Conservation (phyloP, 768 basidiomycete species). For the Mycena crocata region DNA sequence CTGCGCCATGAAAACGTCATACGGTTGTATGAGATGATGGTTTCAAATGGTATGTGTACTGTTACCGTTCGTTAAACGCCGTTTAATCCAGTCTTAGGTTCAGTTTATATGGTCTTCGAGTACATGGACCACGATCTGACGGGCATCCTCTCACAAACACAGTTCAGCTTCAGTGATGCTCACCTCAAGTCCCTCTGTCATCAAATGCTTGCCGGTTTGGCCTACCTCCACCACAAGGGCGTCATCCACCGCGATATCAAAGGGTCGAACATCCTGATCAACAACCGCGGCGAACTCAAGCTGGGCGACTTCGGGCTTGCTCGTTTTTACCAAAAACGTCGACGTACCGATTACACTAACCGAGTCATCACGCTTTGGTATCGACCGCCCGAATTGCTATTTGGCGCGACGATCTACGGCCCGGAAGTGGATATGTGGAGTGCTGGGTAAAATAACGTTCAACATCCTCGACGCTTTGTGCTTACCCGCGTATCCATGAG, state of each 20-base stretch:
- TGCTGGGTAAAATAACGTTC: constrained; percentile 74
- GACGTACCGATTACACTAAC: constrained; percentile 97
- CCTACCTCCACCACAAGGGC: constrained; percentile 94
- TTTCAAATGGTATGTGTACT: constrained; percentile 81
- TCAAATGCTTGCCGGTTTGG: constrained; percentile 95
- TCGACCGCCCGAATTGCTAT: constrained; percentile 92
- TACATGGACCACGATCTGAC: constrained; percentile 99
- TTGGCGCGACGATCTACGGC: constrained; percentile 96
- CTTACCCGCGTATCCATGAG: constrained; percentile 56
- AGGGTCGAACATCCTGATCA: constrained; percentile 96
- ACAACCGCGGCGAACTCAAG: constrained; percentile 92
- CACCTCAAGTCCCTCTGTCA: constrained; percentile 95
- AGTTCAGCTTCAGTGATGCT: constrained; percentile 85
- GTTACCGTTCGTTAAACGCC: background rate
- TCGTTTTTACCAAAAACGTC: constrained; percentile 92
- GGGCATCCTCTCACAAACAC: constrained; percentile 91
- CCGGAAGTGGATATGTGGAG: constrained; percentile 99
- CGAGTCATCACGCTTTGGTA: constrained; percentile 99
- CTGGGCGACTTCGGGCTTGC: constrained; percentile 98
- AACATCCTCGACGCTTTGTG: background rate
- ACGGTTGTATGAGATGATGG: constrained; percentile 97
- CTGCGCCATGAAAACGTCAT: constrained; percentile 92
- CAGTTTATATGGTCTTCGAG: constrained; percentile 99
- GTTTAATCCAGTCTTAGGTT: constrained; percentile 62
- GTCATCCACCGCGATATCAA: constrained; percentile 99